Conservation (phyloP, 306 rosid species). For the Geum urbanum region DNA sequence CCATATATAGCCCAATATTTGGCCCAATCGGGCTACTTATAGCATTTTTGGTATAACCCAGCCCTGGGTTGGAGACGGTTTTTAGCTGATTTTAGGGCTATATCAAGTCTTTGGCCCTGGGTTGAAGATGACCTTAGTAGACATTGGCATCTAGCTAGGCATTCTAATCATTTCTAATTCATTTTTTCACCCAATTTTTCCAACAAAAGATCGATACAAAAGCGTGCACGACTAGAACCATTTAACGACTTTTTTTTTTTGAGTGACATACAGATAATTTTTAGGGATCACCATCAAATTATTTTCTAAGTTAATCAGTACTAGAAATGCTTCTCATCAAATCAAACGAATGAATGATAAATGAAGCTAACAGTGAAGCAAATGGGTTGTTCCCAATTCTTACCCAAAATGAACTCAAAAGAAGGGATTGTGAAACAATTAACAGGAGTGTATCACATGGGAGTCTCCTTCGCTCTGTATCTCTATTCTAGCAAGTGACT, state of each 20-base stretch:
- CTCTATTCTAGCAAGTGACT: slow-evolving; percentile 15
- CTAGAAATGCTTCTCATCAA: background rate
- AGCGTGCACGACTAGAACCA: background rate
- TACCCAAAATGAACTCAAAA: slow-evolving; percentile 29
- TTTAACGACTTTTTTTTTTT: background rate
- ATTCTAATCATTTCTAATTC: background rate
- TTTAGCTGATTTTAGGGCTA: too few relatives aligned
- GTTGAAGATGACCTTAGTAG: too few relatives aligned
- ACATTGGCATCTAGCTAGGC: background rate
- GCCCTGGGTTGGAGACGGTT: too few relatives aligned
- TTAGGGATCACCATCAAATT: background rate
- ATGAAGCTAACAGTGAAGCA: slow-evolving; percentile 5
- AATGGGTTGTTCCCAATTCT: slow-evolving; percentile 12
- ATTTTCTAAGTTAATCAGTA: background rate
- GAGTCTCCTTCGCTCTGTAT: slow-evolving; percentile 30
- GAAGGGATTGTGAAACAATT: slow-evolving; percentile 21
- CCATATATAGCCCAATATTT: too few relatives aligned
- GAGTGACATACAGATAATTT: background rate
- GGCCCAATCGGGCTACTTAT: too few relatives aligned
- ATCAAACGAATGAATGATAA: background rate
- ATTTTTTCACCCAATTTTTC: background rate
- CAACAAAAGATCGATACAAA: background rate
- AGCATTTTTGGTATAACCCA: too few relatives aligned
- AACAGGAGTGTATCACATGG: slow-evolving; percentile 40
- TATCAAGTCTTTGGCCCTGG: too few relatives aligned